A percentile compares a stretch with the other conserved stretches of the same genome.
phyloP scores from a whole-genome alignment of 768 basidiomycete species.

The Mycena haematopus region DNA sequence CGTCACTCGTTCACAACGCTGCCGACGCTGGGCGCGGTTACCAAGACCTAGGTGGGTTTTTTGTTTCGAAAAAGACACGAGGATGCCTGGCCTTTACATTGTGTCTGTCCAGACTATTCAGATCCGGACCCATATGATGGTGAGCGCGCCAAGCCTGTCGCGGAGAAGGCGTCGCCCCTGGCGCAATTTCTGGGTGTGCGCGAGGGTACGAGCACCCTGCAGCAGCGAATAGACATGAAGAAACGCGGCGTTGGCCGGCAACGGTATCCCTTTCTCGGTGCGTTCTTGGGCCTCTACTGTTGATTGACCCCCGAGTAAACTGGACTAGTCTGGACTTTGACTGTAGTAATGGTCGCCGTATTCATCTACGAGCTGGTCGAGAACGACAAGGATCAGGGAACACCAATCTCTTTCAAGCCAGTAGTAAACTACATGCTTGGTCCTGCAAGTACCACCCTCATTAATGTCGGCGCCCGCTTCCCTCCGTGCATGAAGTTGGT shows the following conservation, averaged over 20 bases:
- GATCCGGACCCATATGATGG: slow-evolving; percentile 33
- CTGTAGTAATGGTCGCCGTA: slow-evolving; percentile 70
- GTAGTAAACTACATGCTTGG: slow-evolving; percentile 91
- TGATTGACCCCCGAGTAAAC: slow-evolving; percentile 26
- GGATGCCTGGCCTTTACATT: neutral
- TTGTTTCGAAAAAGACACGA: neutral
- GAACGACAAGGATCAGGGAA: slow-evolving; percentile 79
- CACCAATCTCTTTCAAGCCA: slow-evolving; percentile 88
- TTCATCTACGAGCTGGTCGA: slow-evolving; percentile 87
- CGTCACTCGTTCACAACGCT: slow-evolving; percentile 55
- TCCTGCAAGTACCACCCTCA: slow-evolving; percentile 82
- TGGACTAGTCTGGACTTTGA: slow-evolving; percentile 64
- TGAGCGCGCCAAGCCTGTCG: slow-evolving; percentile 32
- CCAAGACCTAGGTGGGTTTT: slow-evolving; percentile 59
- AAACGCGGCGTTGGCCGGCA: slow-evolving; percentile 86
- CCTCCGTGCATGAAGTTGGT: slow-evolving; percentile 91
- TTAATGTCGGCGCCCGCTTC: slow-evolving; percentile 90
- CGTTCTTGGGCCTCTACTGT: neutral
- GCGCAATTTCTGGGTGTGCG: slow-evolving; percentile 45
- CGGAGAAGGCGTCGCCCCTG: slow-evolving; percentile 51
- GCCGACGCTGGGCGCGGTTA: slow-evolving; percentile 50
- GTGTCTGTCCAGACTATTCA: slow-evolving; percentile 61
- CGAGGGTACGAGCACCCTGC: slow-evolving; percentile 62
- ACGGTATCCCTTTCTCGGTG: slow-evolving; percentile 78
- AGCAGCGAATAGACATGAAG: slow-evolving; percentile 89